Percentiles rank a stretch among this genome's conserved stretches.
Evolutionary conservation across 352 stramenopile species (phyloP).

Genomic region (Globisporangium polare): DNA sequence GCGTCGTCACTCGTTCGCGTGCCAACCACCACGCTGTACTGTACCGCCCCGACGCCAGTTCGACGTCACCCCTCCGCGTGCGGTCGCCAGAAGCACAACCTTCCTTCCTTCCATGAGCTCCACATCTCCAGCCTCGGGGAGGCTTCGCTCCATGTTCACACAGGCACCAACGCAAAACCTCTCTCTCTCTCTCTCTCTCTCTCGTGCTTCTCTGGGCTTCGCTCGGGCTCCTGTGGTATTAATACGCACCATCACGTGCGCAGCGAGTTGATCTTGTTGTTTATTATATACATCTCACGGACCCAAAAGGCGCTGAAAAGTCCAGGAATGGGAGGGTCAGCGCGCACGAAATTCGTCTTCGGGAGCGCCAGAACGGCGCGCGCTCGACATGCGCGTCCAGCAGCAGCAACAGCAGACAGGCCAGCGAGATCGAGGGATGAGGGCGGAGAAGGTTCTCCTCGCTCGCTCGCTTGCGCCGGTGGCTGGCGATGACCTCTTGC

Average conservation of each 20-base stretch:
- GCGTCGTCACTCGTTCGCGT: constrained; percentile 1
- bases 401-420: too few species aligned
- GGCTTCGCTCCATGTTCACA: neutral
- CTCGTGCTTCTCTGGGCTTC: neutral
- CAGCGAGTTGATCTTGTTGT: neutral
- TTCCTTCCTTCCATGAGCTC: neutral
- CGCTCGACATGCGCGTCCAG: too few species aligned
- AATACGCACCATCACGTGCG: neutral
- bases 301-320: too few species aligned
- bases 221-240: neutral
- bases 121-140: neutral
- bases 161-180: neutral
- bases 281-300: neutral
- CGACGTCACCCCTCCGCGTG: neutral
- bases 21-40: neutral
- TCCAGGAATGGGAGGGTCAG: neutral
- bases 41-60: neutral
- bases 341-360: neutral
- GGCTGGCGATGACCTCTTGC: too few species aligned
- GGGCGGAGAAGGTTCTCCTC: too few species aligned
- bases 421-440: too few species aligned
- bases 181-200: neutral
- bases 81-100: neutral
- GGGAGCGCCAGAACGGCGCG: too few species aligned
- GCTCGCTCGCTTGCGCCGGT: too few species aligned